Evolutionary conservation across 2,329 filamentous ascomycete species (phyloP), one percentile per base, ranked within the genome.

Genomic region (Hymenoscyphus albidus): DNA sequence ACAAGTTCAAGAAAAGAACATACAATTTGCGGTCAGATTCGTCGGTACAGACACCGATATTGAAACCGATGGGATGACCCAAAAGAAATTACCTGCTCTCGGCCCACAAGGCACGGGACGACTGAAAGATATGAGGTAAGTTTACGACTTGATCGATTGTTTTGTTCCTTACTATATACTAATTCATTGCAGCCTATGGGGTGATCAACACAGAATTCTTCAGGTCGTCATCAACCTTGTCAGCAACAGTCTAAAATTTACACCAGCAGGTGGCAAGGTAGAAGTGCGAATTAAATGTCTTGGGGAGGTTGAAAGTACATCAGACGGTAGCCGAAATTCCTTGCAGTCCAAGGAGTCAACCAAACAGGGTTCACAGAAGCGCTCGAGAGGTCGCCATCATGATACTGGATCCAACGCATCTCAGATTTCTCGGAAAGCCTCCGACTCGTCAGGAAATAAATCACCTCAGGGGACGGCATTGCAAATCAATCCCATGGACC

Each of bases 151-250:
- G 22, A 31, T 65, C 51, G 18, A 22, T n/a, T 14, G 62, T 14
- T 16, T 22, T 57, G 38, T 42, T 27, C 22, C 13, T 40, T 22
- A 12, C 16, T 31, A 27, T 22, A 10, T 14, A 35, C 64, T 63
- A 39, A 63, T 38, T 22, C 58, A 5, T 13, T 64, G 56, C 32
- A 65, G 90, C 60, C 80, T 97, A 0, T 95, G 91, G 87, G 93
- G 93, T n/a, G 93, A 97, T 71, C 90, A 95, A 70, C 92, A 97
- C 73, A 84, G 93, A 56, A 95, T 97, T 48, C 79, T 96, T 32
- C 93, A 97, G 75, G 90, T 97, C n/a, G 85, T 97, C 58, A 97
- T 96, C 80, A 96, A 96, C 73, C 81, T 97, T 39, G 92, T 96
- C 58, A 93, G 90, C 76, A 97, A 97, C 78, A 92, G 90, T 75